phyloP scores from a whole-genome alignment of 768 basidiomycete species.

The Lepiota brunneoincarnata region DNA sequence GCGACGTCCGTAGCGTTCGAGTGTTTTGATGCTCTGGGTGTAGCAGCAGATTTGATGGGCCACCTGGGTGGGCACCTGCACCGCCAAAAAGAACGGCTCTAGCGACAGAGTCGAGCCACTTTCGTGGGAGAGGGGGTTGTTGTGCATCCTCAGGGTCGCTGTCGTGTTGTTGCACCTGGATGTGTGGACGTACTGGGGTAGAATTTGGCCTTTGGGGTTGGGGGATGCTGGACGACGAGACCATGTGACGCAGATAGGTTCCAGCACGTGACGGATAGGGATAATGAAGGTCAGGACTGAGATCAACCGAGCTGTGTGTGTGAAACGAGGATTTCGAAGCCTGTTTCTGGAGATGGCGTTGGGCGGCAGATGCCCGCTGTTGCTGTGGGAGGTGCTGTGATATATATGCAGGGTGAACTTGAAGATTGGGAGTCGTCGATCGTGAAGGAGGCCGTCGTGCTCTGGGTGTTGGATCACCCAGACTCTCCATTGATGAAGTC shows the following conservation, averaged over 20 bases:
- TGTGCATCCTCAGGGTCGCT: slow-evolving; percentile 15
- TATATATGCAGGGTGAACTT: neutral
- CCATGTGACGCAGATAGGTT: slow-evolving; percentile 74
- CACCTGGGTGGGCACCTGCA: slow-evolving; percentile 18
- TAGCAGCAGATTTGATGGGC: neutral
- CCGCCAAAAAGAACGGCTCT: slow-evolving; percentile 60
- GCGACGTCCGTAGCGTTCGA: slow-evolving; percentile 28
- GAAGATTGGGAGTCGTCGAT: slow-evolving; percentile 5
- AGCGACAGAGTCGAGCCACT: slow-evolving; percentile 74
- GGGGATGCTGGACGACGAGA: slow-evolving; percentile 45
- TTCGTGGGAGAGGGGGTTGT: slow-evolving; percentile 57
- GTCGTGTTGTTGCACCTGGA: slow-evolving; percentile 31
- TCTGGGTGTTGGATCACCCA: slow-evolving; percentile 24
- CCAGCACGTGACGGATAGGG: slow-evolving; percentile 54
- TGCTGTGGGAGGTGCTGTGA: neutral
- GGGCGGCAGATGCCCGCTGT: neutral
- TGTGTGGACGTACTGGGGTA: slow-evolving; percentile 20
- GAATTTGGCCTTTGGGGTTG: slow-evolving; percentile 33
- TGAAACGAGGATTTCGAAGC: slow-evolving; percentile 1
- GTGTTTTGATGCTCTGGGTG: slow-evolving; percentile 13
- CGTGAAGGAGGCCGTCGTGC: slow-evolving; percentile 13
- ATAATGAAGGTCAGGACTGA: slow-evolving; percentile 22
- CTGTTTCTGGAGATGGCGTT: slow-evolving; percentile 5
- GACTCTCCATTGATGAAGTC: slow-evolving; percentile 33
- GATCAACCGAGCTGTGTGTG: neutral